Conservation (phyloP, 495 filamentous ascomycete genomes). For the Aspergillus sclerotioniger region DNA sequence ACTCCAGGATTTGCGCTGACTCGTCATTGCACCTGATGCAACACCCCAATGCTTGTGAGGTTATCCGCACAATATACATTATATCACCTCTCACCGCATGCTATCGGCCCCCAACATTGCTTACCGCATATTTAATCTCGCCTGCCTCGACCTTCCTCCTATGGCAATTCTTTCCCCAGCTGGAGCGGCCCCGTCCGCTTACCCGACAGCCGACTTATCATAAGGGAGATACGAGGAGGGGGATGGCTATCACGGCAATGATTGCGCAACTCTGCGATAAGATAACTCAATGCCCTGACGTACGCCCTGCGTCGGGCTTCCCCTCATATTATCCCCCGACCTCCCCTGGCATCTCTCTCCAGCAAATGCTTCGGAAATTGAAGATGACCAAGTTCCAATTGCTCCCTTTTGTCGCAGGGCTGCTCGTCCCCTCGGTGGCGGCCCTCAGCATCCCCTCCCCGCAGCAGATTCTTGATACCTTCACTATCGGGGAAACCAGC, state of each 20-base stretch:
- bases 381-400: conserved; percentile 6
- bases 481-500: not conserved
- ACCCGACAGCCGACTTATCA: conserved; percentile 1
- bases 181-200: conserved; percentile 2
- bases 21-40: not conserved
- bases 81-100: too few relatives aligned
- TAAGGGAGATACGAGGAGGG: not conserved
- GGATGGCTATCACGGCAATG: not conserved
- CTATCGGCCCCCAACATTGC: too few relatives aligned
- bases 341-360: not conserved
- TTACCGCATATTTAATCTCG: not conserved
- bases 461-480: conserved; percentile 18
- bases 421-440: conserved; percentile 14
- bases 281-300: not conserved
- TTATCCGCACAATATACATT: not conserved
- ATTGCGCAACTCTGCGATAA: conserved; percentile 4
- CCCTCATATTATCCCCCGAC: not conserved
- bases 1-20: too few relatives aligned
- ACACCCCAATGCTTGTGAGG: not conserved
- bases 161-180: not conserved
- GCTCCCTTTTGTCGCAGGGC: conserved; percentile 4
- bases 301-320: not conserved
- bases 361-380: not conserved
- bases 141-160: not conserved
- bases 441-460: conserved; percentile 20